Base-by-base conservation (phyloP, 352 stramenopile genomes). In the Globisporangium cylindrosporum region DNA sequence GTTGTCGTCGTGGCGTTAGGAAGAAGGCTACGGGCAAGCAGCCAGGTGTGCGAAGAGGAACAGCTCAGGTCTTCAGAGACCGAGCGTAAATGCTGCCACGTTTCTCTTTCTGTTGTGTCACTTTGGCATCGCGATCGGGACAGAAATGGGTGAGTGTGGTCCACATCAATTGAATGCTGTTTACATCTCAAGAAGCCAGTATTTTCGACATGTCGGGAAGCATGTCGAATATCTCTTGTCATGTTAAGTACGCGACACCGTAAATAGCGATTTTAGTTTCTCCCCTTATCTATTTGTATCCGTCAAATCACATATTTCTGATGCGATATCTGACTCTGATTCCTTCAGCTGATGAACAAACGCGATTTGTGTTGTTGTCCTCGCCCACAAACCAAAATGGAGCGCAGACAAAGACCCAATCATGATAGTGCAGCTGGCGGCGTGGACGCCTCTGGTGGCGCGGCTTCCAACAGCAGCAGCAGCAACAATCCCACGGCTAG, bases 371-470 rank as follows among this genome's bases (percentile, higher is more conserved):
- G 27, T 29, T 29, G 27, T 29, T 29, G 27, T 29, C 27, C 27
- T 29, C 27, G 27, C 27, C 3, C 36, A 49, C 38, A 34, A 58
- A 10, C 10, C 48, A 51, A 67, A 48, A 67, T 67, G 61, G 61
- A 34, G 20, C 61, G 61, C 9, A 49, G n/a, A 1, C 58, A 64
- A 12, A 41, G 22, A 64, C 36, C 27, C 22, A 18, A 29, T 29
- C 27, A 29, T 12, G 14, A 27, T 27, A 46, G 14, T 12, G 8
- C 48, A 34, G 54, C 3, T 20, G 32, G 32, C 9, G 46, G 20
- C 4, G 14, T 25, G 51, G 24, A 27, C 4, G 51, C 51, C 10
- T 58, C 49, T 62, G 60, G 18, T 53, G 43, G 24, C 32, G 32
- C 51, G 25, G 66, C 49, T 41, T 25, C 57, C 27, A 29, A 29